phyloP scores from a whole-genome alignment of 2,329 filamentous ascomycete species.

The Alternaria panax region DNA sequence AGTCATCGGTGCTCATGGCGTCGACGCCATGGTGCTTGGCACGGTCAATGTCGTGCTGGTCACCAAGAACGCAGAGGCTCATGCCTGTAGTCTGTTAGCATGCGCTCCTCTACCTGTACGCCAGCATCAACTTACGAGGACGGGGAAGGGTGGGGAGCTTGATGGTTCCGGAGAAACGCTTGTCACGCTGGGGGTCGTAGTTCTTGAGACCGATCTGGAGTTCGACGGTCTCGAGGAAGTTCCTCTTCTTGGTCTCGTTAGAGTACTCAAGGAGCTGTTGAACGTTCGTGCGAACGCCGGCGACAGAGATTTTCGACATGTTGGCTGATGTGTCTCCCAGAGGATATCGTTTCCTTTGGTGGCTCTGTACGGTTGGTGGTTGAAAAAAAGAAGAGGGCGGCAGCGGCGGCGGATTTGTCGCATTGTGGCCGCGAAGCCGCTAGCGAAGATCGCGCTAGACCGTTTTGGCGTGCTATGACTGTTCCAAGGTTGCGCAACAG shows the following conservation, averaged over 20 bases:
- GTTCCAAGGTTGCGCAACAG: not conserved
- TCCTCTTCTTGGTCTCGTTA: slow-evolving; percentile 93
- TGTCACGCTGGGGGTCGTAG: slow-evolving; percentile 93
- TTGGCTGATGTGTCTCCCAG: slow-evolving; percentile 59
- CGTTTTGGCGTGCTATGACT: not conserved
- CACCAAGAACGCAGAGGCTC: slow-evolving; percentile 73
- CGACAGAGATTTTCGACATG: slow-evolving; percentile 88
- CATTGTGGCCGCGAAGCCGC: slow-evolving; percentile 20
- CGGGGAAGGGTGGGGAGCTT: slow-evolving; percentile 91
- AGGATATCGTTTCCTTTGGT: slow-evolving; percentile 50
- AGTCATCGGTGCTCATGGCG: slow-evolving; percentile 96
- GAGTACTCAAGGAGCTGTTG: slow-evolving; percentile 95
- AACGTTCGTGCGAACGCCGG: slow-evolving; percentile 96
- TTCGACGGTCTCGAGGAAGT: slow-evolving; percentile 95
- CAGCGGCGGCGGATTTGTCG: slow-evolving; percentile 27
- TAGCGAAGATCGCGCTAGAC: slow-evolving; percentile 23
- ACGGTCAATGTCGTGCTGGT: slow-evolving; percentile 99
- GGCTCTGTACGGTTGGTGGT: slow-evolving; percentile 47
- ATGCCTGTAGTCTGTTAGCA: slow-evolving; percentile 30
- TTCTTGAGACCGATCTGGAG: slow-evolving; percentile 61
- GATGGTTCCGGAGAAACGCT: slow-evolving; percentile 99
- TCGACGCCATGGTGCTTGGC: slow-evolving; percentile 99
- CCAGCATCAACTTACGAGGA: slow-evolving; percentile 50
- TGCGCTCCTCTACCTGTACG: not conserved
- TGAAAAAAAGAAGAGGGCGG: slow-evolving; percentile 27